Evolutionary conservation across 768 basidiomycete species (phyloP), one percentile per base, ranked within the genome.

Genomic region (Termitomyces bulborhizus): DNA sequence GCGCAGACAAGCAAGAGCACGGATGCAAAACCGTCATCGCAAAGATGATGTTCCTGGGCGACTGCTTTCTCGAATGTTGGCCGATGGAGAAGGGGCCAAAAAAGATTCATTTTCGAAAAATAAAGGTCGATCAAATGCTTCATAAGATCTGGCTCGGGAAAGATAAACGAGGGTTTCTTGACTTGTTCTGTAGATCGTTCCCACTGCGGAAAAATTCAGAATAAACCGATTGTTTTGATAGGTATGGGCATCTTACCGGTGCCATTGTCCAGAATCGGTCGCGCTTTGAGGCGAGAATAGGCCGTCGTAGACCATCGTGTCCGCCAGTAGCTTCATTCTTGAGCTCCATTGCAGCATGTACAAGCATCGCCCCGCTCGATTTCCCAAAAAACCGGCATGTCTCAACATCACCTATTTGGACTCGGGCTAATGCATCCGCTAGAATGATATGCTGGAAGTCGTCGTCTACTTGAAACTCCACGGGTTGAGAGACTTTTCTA

Each of bases 1-100:
- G 92, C 89, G 63, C 88, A 90, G 0, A 91, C 80, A 1, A 90
- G 74, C 5, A 93, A 72, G 26, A 90, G 77, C 0, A 80, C 77
- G 1, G 78, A 68, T 0, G 76, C 81, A 63, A 93, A 91, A 0
- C 71, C 62, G 0, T 73, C 52, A 53, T 88, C 74, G 0, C 61
- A 67, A 16, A 74, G 64, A 61, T 90, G 83, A 1, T 82, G 61
- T 0, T 77, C 77, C 4, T 79, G 75, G 1, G 59, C 61, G 24
- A 86, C 60, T 16, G 73, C 70, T 24, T 72, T 70, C 39, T 84
- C 76, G 60, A 94, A 91, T 4, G 80, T 80, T 0, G 83, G 83
- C 3, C 83, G 78, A 61, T 93, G 91, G 4, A 96, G 73, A 3
- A 94, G 73, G 1, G 91, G 90, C 0, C 80, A 62, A 52, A 78